These are phyloP conservation scores for Geotrichum cucujoidarum DNA, from an alignment of 1,139 yeast genomes.

Conservation along the genomic window DNA sequence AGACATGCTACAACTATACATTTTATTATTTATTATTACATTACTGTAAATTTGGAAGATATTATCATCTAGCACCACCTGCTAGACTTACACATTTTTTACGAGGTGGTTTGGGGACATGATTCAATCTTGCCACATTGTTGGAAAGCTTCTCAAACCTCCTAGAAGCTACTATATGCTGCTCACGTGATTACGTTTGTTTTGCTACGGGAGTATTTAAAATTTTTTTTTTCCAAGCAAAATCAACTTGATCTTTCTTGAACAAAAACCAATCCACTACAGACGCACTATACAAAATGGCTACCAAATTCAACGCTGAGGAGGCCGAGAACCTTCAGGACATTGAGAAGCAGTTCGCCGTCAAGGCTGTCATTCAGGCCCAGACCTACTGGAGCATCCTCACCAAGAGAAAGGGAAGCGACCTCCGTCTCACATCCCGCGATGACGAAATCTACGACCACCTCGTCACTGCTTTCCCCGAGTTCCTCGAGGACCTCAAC, in stretches of 20 bases:
- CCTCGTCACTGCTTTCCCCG: slow-evolving; percentile 76
- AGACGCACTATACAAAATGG: no score
- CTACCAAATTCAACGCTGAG: slow-evolving; percentile 46
- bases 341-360: slow-evolving; percentile 95
- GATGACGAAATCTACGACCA: slow-evolving; percentile 80
- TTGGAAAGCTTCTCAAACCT: no score
- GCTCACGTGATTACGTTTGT: no score
- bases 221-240: background rate
- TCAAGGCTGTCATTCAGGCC: slow-evolving; percentile 93
- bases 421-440: slow-evolving; percentile 62
- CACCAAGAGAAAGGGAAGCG: slow-evolving; percentile 69
- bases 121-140: no score
- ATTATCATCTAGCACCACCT: no score
- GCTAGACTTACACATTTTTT: no score
- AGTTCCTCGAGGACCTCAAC: slow-evolving; percentile 51
- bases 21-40: background rate
- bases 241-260: background rate
- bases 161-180: no score
- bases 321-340: slow-evolving; percentile 59
- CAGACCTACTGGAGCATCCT: slow-evolving; percentile 88
- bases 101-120: no score
- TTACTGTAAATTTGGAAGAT: background rate
- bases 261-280: no score
- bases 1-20: background rate
- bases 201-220: no score